Base-by-base conservation (phyloP, 495 filamentous ascomycete species). In the Emericellopsis terricola region DNA sequence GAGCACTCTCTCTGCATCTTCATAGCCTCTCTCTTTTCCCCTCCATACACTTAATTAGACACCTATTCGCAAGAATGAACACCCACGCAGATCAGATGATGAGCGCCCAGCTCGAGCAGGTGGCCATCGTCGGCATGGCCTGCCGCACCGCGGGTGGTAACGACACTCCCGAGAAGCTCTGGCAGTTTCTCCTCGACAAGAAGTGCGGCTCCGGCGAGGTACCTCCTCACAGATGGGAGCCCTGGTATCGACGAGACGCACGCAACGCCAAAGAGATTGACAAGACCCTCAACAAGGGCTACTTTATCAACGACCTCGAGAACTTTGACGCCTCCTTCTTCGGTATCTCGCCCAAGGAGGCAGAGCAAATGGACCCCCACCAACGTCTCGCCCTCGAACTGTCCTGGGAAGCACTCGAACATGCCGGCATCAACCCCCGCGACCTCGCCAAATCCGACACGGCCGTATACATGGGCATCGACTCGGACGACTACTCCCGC, bases 401-500 rank as follows among this genome's bases (percentile, higher is more conserved):
- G 13, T 46, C 47, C 3, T 48, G 40, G 13, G 51, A 56, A 34
- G 36, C 39, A 10, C 28, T 58, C 21, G 54, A 58, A 38, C 52
- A 31, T 39, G 47, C 57, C 1, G 60, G 62, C 2, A 44, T 60
- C 15, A 38, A 54, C 0, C 18, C 48, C 55, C 31, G 46, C 37
- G 1, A 26, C 42, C 15, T 63, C 39, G 42, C 43, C 36, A 32
- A 55, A 51, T 20, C 44, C 35, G 33, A 38, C 19, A 60, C 60
- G 9, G 45, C 45, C 5, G 46, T 49, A 15, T 62, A 38, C 34
- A 49, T 56, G 28, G 57, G 57, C 15, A 41, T 51, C 14, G 42
- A 52, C 42, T 48, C 47, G 13, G 46, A 55, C 39, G 51, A 64
- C 45, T 57, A 60, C 31, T 38, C 31, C 17, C 47, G 42, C 30